Evolutionary conservation across 2,329 filamentous ascomycete species (phyloP), one percentile per base, ranked within the genome.

Genomic region (Falciphora oryzae): DNA sequence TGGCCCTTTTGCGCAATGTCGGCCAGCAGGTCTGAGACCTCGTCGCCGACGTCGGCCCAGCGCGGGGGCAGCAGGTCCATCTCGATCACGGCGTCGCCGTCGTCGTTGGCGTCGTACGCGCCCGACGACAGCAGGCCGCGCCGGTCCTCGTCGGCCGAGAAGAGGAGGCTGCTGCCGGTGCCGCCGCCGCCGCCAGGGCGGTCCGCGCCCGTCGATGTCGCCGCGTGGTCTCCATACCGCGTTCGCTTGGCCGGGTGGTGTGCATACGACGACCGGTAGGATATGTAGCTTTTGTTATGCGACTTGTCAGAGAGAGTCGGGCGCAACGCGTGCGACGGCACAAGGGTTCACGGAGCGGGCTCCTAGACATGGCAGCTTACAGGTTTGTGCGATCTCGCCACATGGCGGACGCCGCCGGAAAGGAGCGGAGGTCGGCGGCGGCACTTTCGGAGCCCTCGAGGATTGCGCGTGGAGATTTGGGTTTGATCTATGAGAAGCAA

Each of bases 331-430:
- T 22, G 44, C 7, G 22, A 25, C 62, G 67, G 65, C 50, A 64
- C 69, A 67, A 68, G 68, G 66, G 68, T 65, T 61, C 64, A 58
- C 56, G 65, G 68, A 66, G 64, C 66, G 66, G 68, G 66, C 56
- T 53, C 22, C n/a, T 53, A 1, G 66, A n/a, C 22, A 61, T 57
- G 63, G 59, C 57, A 60, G 74, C 86, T 72, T 87, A 97, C 93
- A 99, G 90, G 77, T 98, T 99, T 71, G 95, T 99, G 80, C 95
- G 90, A 85, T 99, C 95, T 83, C 95, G 92, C 93, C 93, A 99
- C 92, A 97, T 96, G 81, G 85, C 89, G 87, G 83, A 84, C 81
- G 80, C 79, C 74, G 67, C 67, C 70, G 70, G 66, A 68, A 68
- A 67, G 66, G 67, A 63, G 64, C 67, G 60, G 60, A 62, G 22